These are phyloP conservation scores for Onygenales sp. DNA, from an alignment of 2,329 filamentous ascomycete genomes.

Conservation along the genomic window DNA sequence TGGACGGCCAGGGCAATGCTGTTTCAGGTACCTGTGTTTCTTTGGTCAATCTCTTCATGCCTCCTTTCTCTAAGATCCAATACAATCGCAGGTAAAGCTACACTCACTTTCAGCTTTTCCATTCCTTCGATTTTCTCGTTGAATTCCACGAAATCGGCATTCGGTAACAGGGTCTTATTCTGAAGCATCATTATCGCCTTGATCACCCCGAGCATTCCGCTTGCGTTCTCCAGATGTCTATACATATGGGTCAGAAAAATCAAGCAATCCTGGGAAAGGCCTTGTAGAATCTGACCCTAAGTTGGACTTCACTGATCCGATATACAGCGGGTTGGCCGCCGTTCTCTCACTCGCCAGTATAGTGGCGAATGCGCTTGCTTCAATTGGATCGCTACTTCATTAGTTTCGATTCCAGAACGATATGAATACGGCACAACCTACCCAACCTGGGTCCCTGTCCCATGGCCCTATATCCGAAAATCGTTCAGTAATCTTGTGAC, in stretches of 20 bases:
- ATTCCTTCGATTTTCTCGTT: constrained; percentile 10
- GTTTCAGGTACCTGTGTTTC: too few relatives aligned
- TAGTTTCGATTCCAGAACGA: not conserved
- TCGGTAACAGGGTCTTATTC: constrained; percentile 16
- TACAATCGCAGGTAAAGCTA: not conserved
- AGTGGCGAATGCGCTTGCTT: not conserved
- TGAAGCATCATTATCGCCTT: constrained; percentile 17
- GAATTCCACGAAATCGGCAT: constrained; percentile 13
- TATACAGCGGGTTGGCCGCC: not conserved
- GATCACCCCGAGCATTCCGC: constrained; percentile 6
- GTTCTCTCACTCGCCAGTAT: not conserved
- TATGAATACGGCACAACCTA: too few relatives aligned
- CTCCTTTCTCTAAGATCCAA: not conserved
- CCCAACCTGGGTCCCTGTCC: too few relatives aligned
- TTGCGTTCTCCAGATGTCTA: constrained; percentile 6
- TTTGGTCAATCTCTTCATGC: too few relatives aligned
- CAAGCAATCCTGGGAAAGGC: not conserved
- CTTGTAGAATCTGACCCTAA: not conserved
- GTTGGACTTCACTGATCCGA: not conserved
- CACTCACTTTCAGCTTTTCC: not conserved
- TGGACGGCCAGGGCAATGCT: too few relatives aligned
- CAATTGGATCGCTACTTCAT: not conserved
- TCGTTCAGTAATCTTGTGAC: too few relatives aligned
- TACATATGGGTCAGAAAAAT: not conserved
- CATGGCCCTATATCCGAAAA: too few relatives aligned